phyloP scores from a whole-genome alignment of 148 eudicot genomes.

The Rhododendron griersonianum region DNA sequence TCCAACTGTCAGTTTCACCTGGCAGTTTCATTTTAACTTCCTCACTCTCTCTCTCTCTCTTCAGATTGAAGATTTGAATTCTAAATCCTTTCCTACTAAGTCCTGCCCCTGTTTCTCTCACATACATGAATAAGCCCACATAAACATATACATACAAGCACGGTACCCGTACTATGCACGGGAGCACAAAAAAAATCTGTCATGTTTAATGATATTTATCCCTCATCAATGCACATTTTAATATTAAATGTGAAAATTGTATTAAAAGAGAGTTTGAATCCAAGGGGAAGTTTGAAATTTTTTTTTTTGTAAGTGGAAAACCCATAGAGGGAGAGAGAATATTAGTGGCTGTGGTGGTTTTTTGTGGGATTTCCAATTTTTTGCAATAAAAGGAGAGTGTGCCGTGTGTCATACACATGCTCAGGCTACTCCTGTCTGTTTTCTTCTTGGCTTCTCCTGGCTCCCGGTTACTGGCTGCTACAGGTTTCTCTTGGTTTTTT shows the following conservation, averaged over 20 bases:
- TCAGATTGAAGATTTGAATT: background rate
- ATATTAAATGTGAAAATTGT: too few species aligned
- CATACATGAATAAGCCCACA: background rate
- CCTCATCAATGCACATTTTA: too few species aligned
- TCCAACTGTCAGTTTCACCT: background rate
- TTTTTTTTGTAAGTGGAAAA: background rate
- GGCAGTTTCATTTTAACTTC: background rate
- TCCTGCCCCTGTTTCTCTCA: background rate
- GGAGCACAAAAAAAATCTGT: background rate
- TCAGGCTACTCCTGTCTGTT: background rate
- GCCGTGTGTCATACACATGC: background rate
- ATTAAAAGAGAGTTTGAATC: too few species aligned
- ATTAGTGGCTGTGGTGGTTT: background rate
- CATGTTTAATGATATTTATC: background rate
- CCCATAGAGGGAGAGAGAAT: background rate
- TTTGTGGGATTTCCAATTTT: background rate
- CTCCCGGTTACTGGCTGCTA: too few species aligned
- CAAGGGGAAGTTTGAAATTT: too few species aligned
- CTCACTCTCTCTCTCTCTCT: background rate
- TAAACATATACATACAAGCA: background rate
- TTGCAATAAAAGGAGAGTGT: background rate
- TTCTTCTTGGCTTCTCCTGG: too few species aligned
- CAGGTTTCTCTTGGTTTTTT: too few species aligned
- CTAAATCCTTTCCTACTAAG: background rate
- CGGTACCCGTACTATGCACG: background rate